A percentile compares a stretch with the other conserved stretches of the same genome.
Evolutionary conservation across 441 rosid species (phyloP).

Genomic region (Biscutella auriculata): DNA sequence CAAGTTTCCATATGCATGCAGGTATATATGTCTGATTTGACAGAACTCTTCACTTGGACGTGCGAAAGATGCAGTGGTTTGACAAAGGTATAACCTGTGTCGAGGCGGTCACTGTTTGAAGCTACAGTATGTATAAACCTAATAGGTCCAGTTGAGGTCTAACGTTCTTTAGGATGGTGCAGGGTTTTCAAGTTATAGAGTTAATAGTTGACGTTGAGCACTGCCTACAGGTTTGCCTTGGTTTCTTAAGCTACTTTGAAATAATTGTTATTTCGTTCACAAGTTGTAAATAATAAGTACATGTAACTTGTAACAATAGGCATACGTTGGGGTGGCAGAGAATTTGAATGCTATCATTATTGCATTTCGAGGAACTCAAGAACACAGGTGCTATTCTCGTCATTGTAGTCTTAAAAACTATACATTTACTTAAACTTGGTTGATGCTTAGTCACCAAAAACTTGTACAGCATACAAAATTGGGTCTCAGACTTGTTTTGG

Average conservation of each 20-base stretch:
- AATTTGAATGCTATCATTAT: constrained; percentile 70
- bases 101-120: constrained; percentile 7
- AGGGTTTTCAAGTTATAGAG: constrained; percentile 86
- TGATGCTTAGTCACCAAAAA: constrained; percentile 2
- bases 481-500: constrained; percentile 87
- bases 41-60: constrained; percentile 73
- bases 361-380: constrained; percentile 96
- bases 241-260: background rate
- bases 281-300: no score
- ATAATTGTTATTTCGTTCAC: no score
- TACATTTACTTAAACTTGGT: background rate
- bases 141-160: background rate
- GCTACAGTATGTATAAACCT: background rate
- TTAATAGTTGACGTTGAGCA: constrained; percentile 64
- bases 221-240: constrained; percentile 62
- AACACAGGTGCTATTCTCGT: constrained; percentile 39
- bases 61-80: constrained; percentile 71
- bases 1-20: constrained; percentile 25
- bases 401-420: background rate
- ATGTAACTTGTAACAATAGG: constrained; percentile 31
- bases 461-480: constrained; percentile 68
- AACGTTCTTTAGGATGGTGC: constrained; percentile 17
- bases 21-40: constrained; percentile 79
- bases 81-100: constrained; percentile 38
- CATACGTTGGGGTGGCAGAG: constrained; percentile 84